Evolutionary conservation across 352 stramenopile genomes (phyloP).

Genomic region (Phytophthora pini): DNA sequence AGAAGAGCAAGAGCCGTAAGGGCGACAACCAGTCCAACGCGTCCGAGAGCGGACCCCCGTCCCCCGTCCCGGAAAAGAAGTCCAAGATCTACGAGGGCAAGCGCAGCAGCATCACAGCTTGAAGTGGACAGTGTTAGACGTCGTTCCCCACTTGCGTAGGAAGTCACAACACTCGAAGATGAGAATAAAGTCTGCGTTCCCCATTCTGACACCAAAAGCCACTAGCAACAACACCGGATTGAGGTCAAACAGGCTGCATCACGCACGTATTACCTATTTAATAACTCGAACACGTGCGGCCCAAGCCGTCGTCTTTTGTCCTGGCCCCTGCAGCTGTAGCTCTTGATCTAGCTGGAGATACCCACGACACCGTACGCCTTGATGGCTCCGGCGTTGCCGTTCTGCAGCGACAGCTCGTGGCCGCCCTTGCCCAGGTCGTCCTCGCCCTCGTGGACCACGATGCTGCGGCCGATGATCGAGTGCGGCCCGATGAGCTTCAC

Average conservation of each 20-base stretch:
- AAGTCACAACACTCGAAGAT: conserved; percentile 14
- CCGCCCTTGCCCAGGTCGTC: conserved; percentile 97
- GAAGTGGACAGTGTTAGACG: neutral
- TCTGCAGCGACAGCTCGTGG: conserved; percentile 96
- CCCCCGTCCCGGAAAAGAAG: conserved; percentile 21
- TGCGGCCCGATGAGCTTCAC: conserved; percentile 98
- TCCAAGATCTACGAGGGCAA: conserved; percentile 23
- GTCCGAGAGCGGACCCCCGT: conserved; percentile 33
- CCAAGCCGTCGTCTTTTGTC: neutral
- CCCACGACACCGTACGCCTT: conserved; percentile 93
- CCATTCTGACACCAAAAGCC: neutral
- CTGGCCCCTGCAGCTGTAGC: neutral
- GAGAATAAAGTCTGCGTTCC: conserved; percentile 4
- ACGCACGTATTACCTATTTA: conserved; percentile 36
- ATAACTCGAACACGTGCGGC: conserved; percentile 19
- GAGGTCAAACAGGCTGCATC: conserved; percentile 16
- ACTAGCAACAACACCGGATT: neutral
- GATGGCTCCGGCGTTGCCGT: conserved; percentile 95
- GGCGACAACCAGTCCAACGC: conserved; percentile 38
- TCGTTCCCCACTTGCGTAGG: conserved; percentile 6
- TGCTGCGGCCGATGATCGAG: conserved; percentile 97
- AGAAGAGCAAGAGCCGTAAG: conserved; percentile 37
- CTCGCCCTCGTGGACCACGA: conserved; percentile 95
- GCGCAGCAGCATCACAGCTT: conserved; percentile 25
- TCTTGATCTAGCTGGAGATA: conserved; percentile 77